Conservation (phyloP, 345 rosid genomes). For the Arabidopsis arenosa region DNA sequence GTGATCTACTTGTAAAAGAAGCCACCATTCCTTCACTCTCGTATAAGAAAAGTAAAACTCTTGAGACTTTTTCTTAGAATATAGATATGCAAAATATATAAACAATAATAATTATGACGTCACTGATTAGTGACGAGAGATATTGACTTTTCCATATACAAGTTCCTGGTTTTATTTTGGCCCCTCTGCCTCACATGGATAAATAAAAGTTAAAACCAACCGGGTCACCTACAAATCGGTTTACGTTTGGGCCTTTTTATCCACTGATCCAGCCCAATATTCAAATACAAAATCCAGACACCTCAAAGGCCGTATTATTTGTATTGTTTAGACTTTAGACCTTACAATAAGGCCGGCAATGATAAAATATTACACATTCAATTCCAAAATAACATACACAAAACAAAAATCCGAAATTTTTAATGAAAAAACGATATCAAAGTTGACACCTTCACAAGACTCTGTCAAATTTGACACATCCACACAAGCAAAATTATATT, state of each 20-base stretch:
- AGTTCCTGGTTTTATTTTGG: no score
- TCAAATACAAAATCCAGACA: neutral
- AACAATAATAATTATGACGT: no score
- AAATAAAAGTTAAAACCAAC: no score
- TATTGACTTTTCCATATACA: no score
- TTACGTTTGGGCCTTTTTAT: neutral
- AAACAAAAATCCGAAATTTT: neutral
- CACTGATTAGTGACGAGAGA: no score
- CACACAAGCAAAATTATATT: neutral
- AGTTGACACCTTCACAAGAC: neutral
- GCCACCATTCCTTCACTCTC: no score
- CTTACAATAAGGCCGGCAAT: neutral
- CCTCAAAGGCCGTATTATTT: neutral
- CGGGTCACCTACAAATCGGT: no score
- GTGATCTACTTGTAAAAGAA: no score
- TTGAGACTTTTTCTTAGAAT: no score
- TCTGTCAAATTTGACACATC: neutral
- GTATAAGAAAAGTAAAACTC: no score
- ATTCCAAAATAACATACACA: neutral
- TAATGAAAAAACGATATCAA: neutral
- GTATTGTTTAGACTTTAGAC: neutral
- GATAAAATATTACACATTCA: neutral
- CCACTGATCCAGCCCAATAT: neutral
- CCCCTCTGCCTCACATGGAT: no score
- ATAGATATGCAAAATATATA: no score